Percentiles rank a stretch among this genome's conserved stretches.
These are phyloP conservation scores for Plectosphaerella sp. DNA, from an alignment of 2,329 filamentous ascomycete genomes.

Conservation along the genomic window DNA sequence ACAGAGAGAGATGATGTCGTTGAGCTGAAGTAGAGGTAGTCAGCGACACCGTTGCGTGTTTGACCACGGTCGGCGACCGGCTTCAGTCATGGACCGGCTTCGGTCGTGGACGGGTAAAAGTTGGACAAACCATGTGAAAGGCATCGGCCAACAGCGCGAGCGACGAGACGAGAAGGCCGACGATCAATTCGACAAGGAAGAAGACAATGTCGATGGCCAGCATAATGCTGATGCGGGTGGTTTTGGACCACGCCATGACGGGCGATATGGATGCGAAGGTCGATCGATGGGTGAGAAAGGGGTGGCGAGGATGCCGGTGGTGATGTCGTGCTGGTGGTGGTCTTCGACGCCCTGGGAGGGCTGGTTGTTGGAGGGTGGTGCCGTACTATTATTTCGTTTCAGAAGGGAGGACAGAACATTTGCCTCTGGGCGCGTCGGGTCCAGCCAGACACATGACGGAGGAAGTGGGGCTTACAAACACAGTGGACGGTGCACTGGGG, in stretches of 20 bases:
- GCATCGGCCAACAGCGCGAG: slow-evolving; percentile 93
- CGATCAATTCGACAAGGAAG: slow-evolving; percentile 83
- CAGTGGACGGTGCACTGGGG: too few species aligned
- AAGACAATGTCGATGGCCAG: slow-evolving; percentile 85
- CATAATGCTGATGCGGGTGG: slow-evolving; percentile 86
- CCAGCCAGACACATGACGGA: too few species aligned
- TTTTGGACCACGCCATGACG: slow-evolving; percentile 84
- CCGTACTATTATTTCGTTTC: background rate
- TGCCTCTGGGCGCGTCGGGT: too few species aligned
- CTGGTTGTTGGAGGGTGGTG: background rate
- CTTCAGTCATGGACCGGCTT: too few species aligned
- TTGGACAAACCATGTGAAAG: slow-evolving; percentile 83
- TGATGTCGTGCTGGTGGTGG: background rate
- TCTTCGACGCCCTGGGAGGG: slow-evolving; percentile 3
- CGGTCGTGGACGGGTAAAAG: background rate
- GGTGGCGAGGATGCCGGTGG: background rate
- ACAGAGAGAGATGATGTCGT: slow-evolving; percentile 91
- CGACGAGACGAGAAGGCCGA: slow-evolving; percentile 83
- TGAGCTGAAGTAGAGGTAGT: slow-evolving; percentile 53
- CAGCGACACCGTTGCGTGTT: background rate
- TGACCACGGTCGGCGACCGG: background rate
- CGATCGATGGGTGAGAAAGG: slow-evolving; percentile 1
- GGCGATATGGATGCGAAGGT: slow-evolving; percentile 1
- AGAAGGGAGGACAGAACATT: too few species aligned
- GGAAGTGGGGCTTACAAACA: background rate